Conservation (phyloP, 2,329 filamentous ascomycete species). For the Nothopassalora personata region DNA sequence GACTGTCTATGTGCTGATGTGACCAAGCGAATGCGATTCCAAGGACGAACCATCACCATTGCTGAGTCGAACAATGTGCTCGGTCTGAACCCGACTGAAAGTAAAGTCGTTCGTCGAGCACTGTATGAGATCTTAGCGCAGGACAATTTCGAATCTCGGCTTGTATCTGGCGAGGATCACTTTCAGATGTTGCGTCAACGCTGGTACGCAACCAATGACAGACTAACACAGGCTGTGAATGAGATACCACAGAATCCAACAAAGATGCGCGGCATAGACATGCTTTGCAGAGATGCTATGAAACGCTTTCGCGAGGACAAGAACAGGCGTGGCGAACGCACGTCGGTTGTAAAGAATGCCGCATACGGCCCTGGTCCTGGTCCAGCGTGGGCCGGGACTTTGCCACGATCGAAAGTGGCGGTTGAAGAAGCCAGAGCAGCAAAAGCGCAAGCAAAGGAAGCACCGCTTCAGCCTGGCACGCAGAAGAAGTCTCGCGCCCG, state of each 20-base stretch:
- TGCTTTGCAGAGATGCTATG: slow-evolving; percentile 69
- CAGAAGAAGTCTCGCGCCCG: slow-evolving; percentile 7
- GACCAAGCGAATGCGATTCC: slow-evolving; percentile 68
- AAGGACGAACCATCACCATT: slow-evolving; percentile 63
- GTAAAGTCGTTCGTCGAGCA: slow-evolving; percentile 58
- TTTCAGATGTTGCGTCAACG: slow-evolving; percentile 65
- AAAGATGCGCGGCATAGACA: slow-evolving; percentile 62
- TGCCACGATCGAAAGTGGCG: slow-evolving; percentile 10
- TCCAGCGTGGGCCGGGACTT: slow-evolving; percentile 29
- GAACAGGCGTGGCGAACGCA: slow-evolving; percentile 36
- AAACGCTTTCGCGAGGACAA: slow-evolving; percentile 68
- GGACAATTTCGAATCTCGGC: slow-evolving; percentile 65
- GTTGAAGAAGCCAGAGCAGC: slow-evolving; percentile 6
- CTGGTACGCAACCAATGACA: slow-evolving; percentile 49
- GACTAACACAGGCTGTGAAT: slow-evolving; percentile 18
- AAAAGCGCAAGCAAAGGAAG: background rate
- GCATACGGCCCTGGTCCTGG: slow-evolving; percentile 40
- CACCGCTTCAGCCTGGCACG: background rate
- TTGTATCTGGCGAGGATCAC: slow-evolving; percentile 64
- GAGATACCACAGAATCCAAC: slow-evolving; percentile 25
- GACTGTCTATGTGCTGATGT: slow-evolving; percentile 78
- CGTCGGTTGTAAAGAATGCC: slow-evolving; percentile 20
- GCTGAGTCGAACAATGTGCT: slow-evolving; percentile 68
- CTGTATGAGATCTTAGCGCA: slow-evolving; percentile 62
- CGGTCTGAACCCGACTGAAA: slow-evolving; percentile 63